phyloP scores from a whole-genome alignment of 2,329 filamentous ascomycete species.

The Magnaporthiopsis poae region DNA sequence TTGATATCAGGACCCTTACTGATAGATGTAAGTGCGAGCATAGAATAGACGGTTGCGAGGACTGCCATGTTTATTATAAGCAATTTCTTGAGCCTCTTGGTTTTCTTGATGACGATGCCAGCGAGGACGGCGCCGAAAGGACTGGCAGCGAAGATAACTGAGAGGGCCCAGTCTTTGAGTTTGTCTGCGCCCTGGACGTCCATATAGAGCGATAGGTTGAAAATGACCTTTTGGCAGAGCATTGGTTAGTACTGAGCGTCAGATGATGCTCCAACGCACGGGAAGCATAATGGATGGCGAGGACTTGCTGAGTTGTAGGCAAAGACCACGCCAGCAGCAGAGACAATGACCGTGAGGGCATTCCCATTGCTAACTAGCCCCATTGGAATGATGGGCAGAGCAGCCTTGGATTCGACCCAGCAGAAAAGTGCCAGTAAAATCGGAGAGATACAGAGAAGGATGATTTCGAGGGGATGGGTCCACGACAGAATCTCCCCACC shows the following conservation, averaged over 20 bases:
- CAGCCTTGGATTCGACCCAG: neutral
- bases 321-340: neutral
- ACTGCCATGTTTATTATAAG: neutral
- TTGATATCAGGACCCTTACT: neutral
- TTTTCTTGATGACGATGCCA: neutral
- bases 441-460: neutral
- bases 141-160: neutral
- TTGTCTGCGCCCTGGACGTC: neutral
- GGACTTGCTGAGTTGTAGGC: neutral
- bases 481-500: neutral
- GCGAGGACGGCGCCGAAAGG: neutral
- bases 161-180: neutral
- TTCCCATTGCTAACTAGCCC: neutral
- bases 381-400: neutral
- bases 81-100: neutral
- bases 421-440: neutral
- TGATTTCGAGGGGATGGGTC: neutral
- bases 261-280: neutral
- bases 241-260: neutral
- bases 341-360: neutral
- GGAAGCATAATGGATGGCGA: neutral
- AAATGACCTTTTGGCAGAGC: neutral
- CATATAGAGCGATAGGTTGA: conserved; percentile 3
- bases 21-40: neutral
- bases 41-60: neutral